phyloP scores from a whole-genome alignment of 2,329 filamentous ascomycete species.

The Penicillium sp. region DNA sequence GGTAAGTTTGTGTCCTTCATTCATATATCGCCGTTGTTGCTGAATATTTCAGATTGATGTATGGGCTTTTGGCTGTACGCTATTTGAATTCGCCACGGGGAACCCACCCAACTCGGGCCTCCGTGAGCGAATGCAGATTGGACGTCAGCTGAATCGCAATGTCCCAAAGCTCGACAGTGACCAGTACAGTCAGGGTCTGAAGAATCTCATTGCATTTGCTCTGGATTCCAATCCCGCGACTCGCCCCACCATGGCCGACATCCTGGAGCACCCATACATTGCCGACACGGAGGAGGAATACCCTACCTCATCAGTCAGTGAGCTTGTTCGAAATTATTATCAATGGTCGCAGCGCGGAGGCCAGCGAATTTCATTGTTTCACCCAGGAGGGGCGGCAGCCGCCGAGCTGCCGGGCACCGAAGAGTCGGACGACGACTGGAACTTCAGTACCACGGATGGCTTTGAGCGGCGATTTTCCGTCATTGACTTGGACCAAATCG shows the following conservation, averaged over 20 bases:
- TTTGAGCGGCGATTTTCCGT: conserved; percentile 51
- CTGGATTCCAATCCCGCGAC: conserved; percentile 41
- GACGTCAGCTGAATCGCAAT: conserved; percentile 40
- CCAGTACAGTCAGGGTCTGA: conserved; percentile 41
- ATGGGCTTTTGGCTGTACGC: conserved; percentile 48
- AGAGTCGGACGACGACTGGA: conserved; percentile 53
- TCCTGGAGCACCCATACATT: conserved; percentile 45
- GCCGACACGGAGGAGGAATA: conserved; percentile 39
- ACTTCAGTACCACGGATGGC: conserved; percentile 58
- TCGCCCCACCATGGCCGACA: conserved; percentile 44
- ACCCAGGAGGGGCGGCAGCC: conserved; percentile 53
- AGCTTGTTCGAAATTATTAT: conserved; percentile 46
- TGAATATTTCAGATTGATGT: conserved; percentile 41
- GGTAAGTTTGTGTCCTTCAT: conserved; percentile 24
- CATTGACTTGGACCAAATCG: conserved; percentile 43
- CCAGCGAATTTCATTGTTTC: conserved; percentile 53
- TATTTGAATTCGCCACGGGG: conserved; percentile 47
- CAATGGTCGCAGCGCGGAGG: conserved; percentile 46
- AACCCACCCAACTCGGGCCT: conserved; percentile 46
- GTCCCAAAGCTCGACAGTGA: conserved; percentile 41
- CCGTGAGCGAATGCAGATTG: conserved; percentile 45
- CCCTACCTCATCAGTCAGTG: conserved; percentile 41
- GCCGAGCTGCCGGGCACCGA: conserved; percentile 47
- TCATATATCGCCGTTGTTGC: background rate
- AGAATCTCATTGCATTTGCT: conserved; percentile 42